These are phyloP conservation scores for Nemania sp. DNA, from an alignment of 2,329 filamentous ascomycete genomes.

Conservation along the genomic window DNA sequence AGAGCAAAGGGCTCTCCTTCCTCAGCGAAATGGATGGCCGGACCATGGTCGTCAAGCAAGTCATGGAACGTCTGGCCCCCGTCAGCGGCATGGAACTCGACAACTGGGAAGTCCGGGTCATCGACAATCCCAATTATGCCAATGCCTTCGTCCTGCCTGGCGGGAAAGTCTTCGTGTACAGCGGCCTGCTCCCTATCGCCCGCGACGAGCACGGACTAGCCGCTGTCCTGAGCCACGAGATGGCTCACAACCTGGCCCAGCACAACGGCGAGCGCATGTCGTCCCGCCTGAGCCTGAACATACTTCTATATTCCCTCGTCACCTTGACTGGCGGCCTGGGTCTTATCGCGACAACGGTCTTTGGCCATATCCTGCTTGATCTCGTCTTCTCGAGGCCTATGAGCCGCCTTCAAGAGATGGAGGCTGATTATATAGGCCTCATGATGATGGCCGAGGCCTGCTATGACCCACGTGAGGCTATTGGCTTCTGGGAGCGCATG, in stretches of 20 bases:
- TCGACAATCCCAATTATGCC: slow-evolving; percentile 63
- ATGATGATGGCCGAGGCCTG: slow-evolving; percentile 84
- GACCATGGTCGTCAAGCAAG: slow-evolving; percentile 59
- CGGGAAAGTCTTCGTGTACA: slow-evolving; percentile 79
- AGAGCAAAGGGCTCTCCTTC: slow-evolving; percentile 57
- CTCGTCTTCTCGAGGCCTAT: slow-evolving; percentile 70
- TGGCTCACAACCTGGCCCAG: slow-evolving; percentile 73
- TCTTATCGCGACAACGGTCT: slow-evolving; percentile 45
- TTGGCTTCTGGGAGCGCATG: slow-evolving; percentile 70
- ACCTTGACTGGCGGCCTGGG: slow-evolving; percentile 52
- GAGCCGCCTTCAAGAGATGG: slow-evolving; percentile 70
- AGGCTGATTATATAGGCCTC: slow-evolving; percentile 79
- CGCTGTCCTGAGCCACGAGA: slow-evolving; percentile 77
- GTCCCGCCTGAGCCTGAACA: slow-evolving; percentile 54
- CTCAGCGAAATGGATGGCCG: slow-evolving; percentile 63
- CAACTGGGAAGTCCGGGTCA: slow-evolving; percentile 77
- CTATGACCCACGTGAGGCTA: slow-evolving; percentile 70
- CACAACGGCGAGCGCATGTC: slow-evolving; percentile 68
- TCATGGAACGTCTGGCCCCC: slow-evolving; percentile 68
- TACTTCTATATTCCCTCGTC: slow-evolving; percentile 54
- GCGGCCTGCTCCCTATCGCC: slow-evolving; percentile 71
- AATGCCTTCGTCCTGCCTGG: slow-evolving; percentile 81
- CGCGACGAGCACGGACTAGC: slow-evolving; percentile 70
- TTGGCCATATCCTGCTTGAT: slow-evolving; percentile 57
- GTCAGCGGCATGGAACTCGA: slow-evolving; percentile 62